A percentile compares a stretch with the other conserved stretches of the same genome.
phyloP scores from a whole-genome alignment of 164 flowering plant genomes.

The Nymphaea colorata region DNA sequence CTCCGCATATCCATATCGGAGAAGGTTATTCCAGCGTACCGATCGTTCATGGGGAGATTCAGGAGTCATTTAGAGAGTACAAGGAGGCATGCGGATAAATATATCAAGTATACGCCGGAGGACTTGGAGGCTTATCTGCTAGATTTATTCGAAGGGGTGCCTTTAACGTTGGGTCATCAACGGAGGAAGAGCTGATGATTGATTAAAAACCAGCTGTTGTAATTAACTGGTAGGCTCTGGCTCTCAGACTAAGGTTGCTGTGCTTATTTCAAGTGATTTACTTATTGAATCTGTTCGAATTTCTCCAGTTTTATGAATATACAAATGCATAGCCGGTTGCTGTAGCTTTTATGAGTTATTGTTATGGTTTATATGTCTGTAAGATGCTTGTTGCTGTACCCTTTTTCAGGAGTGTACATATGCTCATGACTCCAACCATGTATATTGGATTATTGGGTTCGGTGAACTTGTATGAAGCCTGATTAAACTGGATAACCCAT shows the following conservation, averaged over 20 bases:
- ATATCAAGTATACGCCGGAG: slow-evolving; percentile 68
- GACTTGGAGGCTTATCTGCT: slow-evolving; percentile 60
- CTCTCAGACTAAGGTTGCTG: background rate
- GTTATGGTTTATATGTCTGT: background rate
- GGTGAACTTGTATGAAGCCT: background rate
- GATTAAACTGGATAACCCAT: too few species aligned
- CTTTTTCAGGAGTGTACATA: background rate
- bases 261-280: background rate
- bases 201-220: background rate
- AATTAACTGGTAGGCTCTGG: background rate
- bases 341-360: background rate
- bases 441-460: background rate
- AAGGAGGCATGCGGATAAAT: slow-evolving; percentile 63
- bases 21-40: slow-evolving; percentile 70
- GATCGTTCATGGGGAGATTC: slow-evolving; percentile 68
- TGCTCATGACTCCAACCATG: background rate
- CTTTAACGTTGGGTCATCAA: slow-evolving; percentile 37
- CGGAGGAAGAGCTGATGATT: slow-evolving; percentile 37
- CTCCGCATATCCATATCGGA: slow-evolving; percentile 66
- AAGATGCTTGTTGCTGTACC: background rate
- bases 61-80: slow-evolving; percentile 49
- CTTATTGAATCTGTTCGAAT: background rate
- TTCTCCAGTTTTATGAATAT: background rate
- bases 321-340: background rate
- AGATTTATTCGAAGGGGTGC: slow-evolving; percentile 72